phyloP scores from a whole-genome alignment of 352 stramenopile genomes.

The Phytopythium mirpurense region DNA sequence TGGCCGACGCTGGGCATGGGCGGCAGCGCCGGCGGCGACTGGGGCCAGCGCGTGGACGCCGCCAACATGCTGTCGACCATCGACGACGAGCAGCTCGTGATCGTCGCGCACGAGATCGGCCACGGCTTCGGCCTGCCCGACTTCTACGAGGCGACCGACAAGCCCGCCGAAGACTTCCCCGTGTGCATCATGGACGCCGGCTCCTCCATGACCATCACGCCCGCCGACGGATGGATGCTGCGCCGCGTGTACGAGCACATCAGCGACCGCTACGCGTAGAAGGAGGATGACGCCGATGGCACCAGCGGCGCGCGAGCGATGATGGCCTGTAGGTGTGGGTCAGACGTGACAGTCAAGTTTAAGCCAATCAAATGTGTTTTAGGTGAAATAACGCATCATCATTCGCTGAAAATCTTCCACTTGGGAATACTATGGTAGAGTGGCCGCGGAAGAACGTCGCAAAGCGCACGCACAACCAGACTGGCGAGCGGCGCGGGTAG shows the following conservation, averaged over 20 bases:
- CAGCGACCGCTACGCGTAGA: slow-evolving; percentile 12
- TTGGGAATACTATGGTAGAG: too few relatives aligned
- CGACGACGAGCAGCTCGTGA: slow-evolving; percentile 20
- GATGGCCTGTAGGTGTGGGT: too few relatives aligned
- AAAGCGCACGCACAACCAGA: not conserved
- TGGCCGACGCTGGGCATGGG: slow-evolving; percentile 34
- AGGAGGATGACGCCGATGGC: too few relatives aligned
- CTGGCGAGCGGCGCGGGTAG: not conserved
- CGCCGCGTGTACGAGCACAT: slow-evolving; percentile 24
- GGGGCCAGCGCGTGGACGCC: slow-evolving; percentile 33
- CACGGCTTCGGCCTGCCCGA: slow-evolving; percentile 29
- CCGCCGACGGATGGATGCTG: slow-evolving; percentile 28
- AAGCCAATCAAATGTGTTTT: too few relatives aligned
- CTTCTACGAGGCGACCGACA: slow-evolving; percentile 13
- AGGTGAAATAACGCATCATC: too few relatives aligned
- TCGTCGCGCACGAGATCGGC: slow-evolving; percentile 40
- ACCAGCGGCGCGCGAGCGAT: too few relatives aligned
- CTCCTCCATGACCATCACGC: slow-evolving; percentile 18
- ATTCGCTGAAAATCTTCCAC: too few relatives aligned
- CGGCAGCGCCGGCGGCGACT: slow-evolving; percentile 23
- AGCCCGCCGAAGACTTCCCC: slow-evolving; percentile 12
- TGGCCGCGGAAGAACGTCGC: not conserved
- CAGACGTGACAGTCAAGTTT: too few relatives aligned
- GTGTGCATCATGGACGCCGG: slow-evolving; percentile 21
- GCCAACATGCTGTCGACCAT: slow-evolving; percentile 23